These are phyloP conservation scores for Neopestalotiopsis sp. DNA, from an alignment of 2,329 filamentous ascomycete genomes.

Conservation along the genomic window DNA sequence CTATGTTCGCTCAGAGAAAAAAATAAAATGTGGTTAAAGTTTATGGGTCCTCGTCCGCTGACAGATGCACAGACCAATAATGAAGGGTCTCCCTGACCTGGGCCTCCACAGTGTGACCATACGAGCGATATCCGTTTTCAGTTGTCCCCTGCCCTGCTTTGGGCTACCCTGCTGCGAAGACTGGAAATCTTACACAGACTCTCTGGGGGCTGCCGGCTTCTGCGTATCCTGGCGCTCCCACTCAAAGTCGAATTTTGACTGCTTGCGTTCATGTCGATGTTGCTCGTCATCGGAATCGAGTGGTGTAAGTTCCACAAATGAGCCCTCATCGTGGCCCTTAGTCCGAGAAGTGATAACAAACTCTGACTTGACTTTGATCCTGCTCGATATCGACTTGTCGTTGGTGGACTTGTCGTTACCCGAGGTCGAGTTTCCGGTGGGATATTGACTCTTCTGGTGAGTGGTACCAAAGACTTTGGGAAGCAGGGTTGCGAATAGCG, in stretches of 20 bases:
- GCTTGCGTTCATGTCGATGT: not conserved
- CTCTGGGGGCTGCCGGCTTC: not conserved
- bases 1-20: not conserved
- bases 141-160: not conserved
- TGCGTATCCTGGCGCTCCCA: not conserved
- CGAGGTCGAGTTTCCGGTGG: not conserved
- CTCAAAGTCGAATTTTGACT: not conserved
- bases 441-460: not conserved
- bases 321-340: not conserved
- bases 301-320: not conserved
- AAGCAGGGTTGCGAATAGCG: not conserved
- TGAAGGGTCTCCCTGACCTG: not conserved
- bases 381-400: not conserved
- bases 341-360: not conserved
- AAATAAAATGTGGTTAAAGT: not conserved
- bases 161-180: not conserved
- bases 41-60: not conserved
- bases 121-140: not conserved
- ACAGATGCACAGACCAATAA: not conserved
- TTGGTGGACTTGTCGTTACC: not conserved
- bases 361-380: not conserved
- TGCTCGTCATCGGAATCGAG: not conserved
- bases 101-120: not conserved
- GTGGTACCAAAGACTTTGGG: not conserved
- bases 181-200: not conserved